Conservation (phyloP, 2,329 filamentous ascomycete species). For the Monilinia polystroma region DNA sequence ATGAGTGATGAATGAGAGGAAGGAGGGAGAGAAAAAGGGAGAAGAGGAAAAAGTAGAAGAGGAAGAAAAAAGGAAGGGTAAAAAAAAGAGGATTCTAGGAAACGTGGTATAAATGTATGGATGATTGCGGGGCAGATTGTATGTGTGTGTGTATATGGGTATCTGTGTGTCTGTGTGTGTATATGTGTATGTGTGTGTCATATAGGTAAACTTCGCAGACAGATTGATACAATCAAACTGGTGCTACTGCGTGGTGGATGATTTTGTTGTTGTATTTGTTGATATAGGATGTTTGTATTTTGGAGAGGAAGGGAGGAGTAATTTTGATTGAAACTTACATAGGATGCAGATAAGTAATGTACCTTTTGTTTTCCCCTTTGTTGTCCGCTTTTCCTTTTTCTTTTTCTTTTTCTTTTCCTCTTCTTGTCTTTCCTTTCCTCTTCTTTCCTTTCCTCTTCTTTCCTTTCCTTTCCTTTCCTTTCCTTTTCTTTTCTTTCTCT, state of each 20-base stretch:
- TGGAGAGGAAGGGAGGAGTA: neutral
- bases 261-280: conserved; percentile 23
- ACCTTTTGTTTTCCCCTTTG: too few species aligned
- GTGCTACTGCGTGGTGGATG: conserved; percentile 25
- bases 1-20: neutral
- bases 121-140: conserved; percentile 16
- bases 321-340: conserved; percentile 1
- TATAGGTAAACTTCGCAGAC: conserved; percentile 25
- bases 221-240: conserved; percentile 17
- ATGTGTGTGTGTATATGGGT: neutral
- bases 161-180: neutral
- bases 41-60: too few species aligned
- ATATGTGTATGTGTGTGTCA: conserved; percentile 12
- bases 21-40: too few species aligned
- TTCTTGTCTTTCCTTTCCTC: too few species aligned
- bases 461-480: too few species aligned
- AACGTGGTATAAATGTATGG: conserved; percentile 19
- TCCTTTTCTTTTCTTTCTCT: neutral
- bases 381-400: too few species aligned
- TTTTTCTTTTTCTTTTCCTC: too few species aligned
- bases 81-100: conserved; percentile 22
- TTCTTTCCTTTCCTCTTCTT: too few species aligned
- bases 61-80: neutral
- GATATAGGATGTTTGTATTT: conserved; percentile 15
- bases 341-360: neutral